Base-by-base conservation (phyloP, 2,329 filamentous ascomycete species). In the Alternaria arborescens region DNA sequence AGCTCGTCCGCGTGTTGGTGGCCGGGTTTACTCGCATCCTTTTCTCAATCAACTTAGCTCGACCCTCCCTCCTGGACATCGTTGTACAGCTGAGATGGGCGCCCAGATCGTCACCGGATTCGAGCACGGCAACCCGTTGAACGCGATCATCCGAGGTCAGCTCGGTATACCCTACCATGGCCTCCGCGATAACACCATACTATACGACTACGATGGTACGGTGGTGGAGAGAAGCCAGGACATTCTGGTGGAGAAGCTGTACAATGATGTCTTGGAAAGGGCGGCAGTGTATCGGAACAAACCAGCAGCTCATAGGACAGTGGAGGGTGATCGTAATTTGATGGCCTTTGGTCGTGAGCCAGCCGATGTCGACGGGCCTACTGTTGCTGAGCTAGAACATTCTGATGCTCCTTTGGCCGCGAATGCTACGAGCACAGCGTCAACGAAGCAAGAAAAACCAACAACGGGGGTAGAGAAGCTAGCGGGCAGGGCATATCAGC, bases 41-140 rank as follows among this genome's bases (percentile, higher is more conserved):
- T 78, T 89, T 61, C 82, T 81, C 82, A 84, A 88, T 82, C 81
- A 90, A 82, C 77, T 86, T 77, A 78, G 82, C 57, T 74, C 82
- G 73, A 79, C 80, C 66, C 69, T 88, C 74, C 80, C 83, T 75
- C 71, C 83, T 67, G 75, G 83, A 79, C 87, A 85, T 77, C 86
- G 80, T 52, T 91, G 90, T 73, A 98, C 94, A 20, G 95, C 93
- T 32, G 95, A 99, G 77, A 96, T 97, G 89, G 95, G 95, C 28
- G 95, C 94, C 56, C 97, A 99, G 85, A 98, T 99, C 61, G 93
- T 99, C 62, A 97, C 96, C 34, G 95, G 95, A 0, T 99, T 98
- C 76, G 93, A 98, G 68, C 88, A 92, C 67, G 96, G 96, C 18
- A 99, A 99, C 71, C 95, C 95, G 5, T 82, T 99, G 69, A 96